These are phyloP conservation scores for Suhomyces ambrosiae DNA, from an alignment of 1,139 yeast genomes.

Conservation along the genomic window DNA sequence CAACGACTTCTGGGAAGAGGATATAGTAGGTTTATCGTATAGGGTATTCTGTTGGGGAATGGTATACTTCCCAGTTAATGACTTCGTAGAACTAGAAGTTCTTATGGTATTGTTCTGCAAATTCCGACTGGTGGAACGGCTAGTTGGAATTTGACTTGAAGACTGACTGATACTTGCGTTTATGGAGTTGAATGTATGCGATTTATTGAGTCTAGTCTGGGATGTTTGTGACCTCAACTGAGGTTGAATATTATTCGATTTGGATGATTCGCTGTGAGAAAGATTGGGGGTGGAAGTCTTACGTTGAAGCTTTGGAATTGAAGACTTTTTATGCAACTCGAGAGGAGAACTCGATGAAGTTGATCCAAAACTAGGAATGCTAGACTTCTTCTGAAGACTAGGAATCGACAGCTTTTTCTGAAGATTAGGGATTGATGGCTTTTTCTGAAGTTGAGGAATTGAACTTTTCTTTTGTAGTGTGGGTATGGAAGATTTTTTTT, in stretches of 20 bases:
- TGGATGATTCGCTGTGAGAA: neutral
- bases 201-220: slow-evolving; percentile 4
- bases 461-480: slow-evolving; percentile 16
- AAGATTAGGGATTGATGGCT: slow-evolving; percentile 19
- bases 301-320: slow-evolving; percentile 20
- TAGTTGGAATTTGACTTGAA: slow-evolving; percentile 2
- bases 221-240: neutral
- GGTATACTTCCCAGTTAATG: slow-evolving; percentile 16
- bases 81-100: slow-evolving; percentile 10
- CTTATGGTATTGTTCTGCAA: neutral
- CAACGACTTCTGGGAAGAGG: slow-evolving; percentile 46
- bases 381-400: slow-evolving; percentile 22
- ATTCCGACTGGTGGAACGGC: slow-evolving; percentile 3
- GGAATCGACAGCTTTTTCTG: slow-evolving; percentile 22
- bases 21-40: slow-evolving; percentile 47
- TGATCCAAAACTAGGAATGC: slow-evolving; percentile 19
- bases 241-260: neutral
- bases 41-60: slow-evolving; percentile 26
- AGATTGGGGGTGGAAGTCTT: slow-evolving; percentile 15
- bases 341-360: slow-evolving; percentile 6
- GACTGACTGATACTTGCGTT: neutral
- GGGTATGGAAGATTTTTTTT: slow-evolving; percentile 9
- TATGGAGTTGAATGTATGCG: slow-evolving; percentile 1
- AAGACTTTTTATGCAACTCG: slow-evolving; percentile 19
- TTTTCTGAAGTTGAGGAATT: slow-evolving; percentile 18